Evolutionary conservation across 2,329 filamentous ascomycete genomes (phyloP), one percentile per base, ranked within the genome.

Genomic region (Fusarium mundagurra): DNA sequence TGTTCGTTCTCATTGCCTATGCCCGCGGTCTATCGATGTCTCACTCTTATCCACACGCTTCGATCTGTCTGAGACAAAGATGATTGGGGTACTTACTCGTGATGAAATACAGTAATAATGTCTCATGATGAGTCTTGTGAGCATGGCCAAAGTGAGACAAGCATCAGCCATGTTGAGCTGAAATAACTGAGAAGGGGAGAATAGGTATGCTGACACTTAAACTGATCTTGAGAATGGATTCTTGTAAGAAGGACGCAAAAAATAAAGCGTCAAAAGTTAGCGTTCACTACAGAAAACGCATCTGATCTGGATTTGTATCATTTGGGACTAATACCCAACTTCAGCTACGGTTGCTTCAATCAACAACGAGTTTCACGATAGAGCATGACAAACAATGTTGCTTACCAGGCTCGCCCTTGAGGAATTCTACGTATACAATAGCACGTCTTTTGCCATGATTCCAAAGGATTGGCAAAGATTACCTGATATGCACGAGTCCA

Each of bases 11-110:
- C 18, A 33, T n/a, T 41, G 6, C 6, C 27, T 18, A 9, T 16
- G 16, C 33, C 33, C 38, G 36, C 58, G 39, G 44, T 60, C 17
- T 51, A 24, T 58, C 39, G 33, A 58, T 71, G 51, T 53, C 34
- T 61, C 27, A 39, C 31, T 45, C 12, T 33, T 61, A 20, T 53
- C 22, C 18, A 48, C 39, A 48, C 54, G 29, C 22, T 31, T 39
- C 24, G 31, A 31, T 48, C 43, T 43, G 5, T 29, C 38, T 48
- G 54, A 70, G 61, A 71, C 68, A 70, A 61, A 29, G 27, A 11
- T 39, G 6, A 41, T 55, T 24, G 34, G 34, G 14, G 8, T 10
- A 39, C n/a, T 5, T 29, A 22, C 20, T 54, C 24, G 51, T 27
- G 51, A 22, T 39, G 11, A 22, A n/a, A n/a, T n/a, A n/a, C n/a